phyloP scores from a whole-genome alignment of 768 basidiomycete species.

The Serendipita indica region DNA sequence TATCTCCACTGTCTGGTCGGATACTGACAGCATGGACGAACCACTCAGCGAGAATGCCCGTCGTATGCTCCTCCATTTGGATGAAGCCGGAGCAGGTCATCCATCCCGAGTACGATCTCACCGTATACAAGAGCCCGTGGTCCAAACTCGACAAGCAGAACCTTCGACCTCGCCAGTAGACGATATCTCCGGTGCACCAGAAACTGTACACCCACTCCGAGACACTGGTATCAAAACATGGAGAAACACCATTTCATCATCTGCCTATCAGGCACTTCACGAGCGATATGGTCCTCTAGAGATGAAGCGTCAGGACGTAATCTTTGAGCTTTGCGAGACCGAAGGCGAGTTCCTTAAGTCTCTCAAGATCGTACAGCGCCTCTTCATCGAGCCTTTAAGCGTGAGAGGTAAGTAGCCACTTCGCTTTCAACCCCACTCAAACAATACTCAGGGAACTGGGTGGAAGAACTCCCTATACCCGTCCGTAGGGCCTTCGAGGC shows the following conservation, averaged over 20 bases:
- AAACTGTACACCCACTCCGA: too few relatives aligned
- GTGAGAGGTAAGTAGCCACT: constrained; percentile 36
- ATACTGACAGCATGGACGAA: neutral
- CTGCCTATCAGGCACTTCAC: constrained; percentile 25
- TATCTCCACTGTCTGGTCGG: neutral
- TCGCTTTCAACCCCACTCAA: constrained; percentile 49
- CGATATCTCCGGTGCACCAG: too few relatives aligned
- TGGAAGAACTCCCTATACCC: constrained; percentile 36
- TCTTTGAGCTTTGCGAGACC: constrained; percentile 51
- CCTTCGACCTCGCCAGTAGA: too few relatives aligned
- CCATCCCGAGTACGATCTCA: too few relatives aligned
- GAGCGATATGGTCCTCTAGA: constrained; percentile 35
- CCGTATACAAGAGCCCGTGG: too few relatives aligned
- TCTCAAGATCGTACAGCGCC: constrained; percentile 46
- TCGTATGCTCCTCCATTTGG: neutral
- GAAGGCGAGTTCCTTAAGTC: constrained; percentile 56
- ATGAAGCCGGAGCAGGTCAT: too few relatives aligned
- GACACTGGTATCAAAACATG: constrained; percentile 18
- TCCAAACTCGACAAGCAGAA: too few relatives aligned
- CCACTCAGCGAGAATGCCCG: constrained; percentile 1
- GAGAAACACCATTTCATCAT: constrained; percentile 23
- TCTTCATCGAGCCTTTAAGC: constrained; percentile 68
- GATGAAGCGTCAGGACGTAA: constrained; percentile 46
- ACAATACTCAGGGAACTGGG: neutral
- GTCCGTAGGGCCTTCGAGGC: constrained; percentile 69